Percentiles rank a stretch among this genome's conserved stretches.
Evolutionary conservation across 2,329 filamentous ascomycete species (phyloP).

Genomic region (Penicillium sp.): DNA sequence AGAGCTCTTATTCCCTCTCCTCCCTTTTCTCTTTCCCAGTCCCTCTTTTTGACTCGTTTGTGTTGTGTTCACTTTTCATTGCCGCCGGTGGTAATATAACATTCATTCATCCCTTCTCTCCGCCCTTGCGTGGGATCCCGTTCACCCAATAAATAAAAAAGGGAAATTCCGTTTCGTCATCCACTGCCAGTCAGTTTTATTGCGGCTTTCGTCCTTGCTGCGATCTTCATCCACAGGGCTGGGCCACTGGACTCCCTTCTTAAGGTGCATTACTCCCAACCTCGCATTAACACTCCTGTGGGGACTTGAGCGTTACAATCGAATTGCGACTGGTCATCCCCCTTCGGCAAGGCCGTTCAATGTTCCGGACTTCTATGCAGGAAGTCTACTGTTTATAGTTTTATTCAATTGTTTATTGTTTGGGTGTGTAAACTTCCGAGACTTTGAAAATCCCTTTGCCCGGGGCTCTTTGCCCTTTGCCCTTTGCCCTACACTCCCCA

Average conservation of each 20-base stretch:
- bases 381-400: constrained; percentile 26
- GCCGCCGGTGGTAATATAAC: constrained; percentile 33
- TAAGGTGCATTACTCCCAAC: constrained; percentile 14
- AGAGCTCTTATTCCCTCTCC: constrained; percentile 18
- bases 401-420: constrained; percentile 19
- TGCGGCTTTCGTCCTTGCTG: constrained; percentile 22
- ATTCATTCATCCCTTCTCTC: constrained; percentile 19
- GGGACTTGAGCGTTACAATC: constrained; percentile 2
- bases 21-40: constrained; percentile 7
- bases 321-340: constrained; percentile 16
- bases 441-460: background rate
- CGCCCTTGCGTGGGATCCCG: constrained; percentile 24
- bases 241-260: constrained; percentile 9
- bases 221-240: constrained; percentile 19
- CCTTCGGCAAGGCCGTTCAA: constrained; percentile 14
- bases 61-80: constrained; percentile 15
- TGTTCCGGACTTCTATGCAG: constrained; percentile 17
- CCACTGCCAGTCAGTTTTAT: constrained; percentile 12
- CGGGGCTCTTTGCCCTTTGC: constrained; percentile 12
- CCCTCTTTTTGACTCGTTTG: constrained; percentile 3
- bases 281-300: constrained; percentile 10
- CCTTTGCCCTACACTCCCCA: constrained; percentile 20
- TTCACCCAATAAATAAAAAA: constrained; percentile 4
- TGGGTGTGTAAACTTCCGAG: constrained; percentile 14
- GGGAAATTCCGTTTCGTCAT: constrained; percentile 18